Evolutionary conservation across 1,139 yeast genomes (phyloP).

Genomic region (Meyerozyma elateridarum): DNA sequence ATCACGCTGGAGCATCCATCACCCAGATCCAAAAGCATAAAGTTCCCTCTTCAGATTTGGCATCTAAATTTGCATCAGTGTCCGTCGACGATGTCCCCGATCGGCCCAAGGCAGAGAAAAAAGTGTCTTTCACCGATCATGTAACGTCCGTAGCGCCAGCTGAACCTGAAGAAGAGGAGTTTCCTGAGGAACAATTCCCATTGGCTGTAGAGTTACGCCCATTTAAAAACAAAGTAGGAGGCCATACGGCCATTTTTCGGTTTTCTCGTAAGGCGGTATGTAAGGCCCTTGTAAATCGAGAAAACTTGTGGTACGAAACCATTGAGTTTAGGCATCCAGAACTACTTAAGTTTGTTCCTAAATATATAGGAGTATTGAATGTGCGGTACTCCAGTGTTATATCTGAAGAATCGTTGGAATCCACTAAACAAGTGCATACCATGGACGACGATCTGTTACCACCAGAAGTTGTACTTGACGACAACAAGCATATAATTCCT

Average conservation of each 20-base stretch:
- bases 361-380: conserved; percentile 87
- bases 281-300: conserved; percentile 85
- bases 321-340: conserved; percentile 76
- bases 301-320: conserved; percentile 86
- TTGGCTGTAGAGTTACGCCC: conserved; percentile 83
- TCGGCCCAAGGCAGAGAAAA: conserved; percentile 4
- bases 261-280: conserved; percentile 94
- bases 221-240: conserved; percentile 91
- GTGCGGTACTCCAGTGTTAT: conserved; percentile 67
- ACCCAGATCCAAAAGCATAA: conserved; percentile 10
- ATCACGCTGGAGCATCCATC: conserved; percentile 13
- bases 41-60: not conserved
- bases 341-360: conserved; percentile 80
- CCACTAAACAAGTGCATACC: no score
- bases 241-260: conserved; percentile 94
- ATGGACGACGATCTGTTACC: conserved; percentile 31
- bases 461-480: conserved; percentile 84
- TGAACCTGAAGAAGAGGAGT: conserved; percentile 9
- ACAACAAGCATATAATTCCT: conserved; percentile 85
- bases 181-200: no score
- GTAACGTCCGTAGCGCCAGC: not conserved
- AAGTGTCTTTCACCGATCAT: conserved; percentile 10
- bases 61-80: not conserved
- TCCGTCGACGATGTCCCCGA: not conserved
- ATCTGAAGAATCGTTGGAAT: conserved; percentile 20